Evolutionary conservation across 305 asterid genomes (phyloP).

Genomic region (Solanum chacoense): DNA sequence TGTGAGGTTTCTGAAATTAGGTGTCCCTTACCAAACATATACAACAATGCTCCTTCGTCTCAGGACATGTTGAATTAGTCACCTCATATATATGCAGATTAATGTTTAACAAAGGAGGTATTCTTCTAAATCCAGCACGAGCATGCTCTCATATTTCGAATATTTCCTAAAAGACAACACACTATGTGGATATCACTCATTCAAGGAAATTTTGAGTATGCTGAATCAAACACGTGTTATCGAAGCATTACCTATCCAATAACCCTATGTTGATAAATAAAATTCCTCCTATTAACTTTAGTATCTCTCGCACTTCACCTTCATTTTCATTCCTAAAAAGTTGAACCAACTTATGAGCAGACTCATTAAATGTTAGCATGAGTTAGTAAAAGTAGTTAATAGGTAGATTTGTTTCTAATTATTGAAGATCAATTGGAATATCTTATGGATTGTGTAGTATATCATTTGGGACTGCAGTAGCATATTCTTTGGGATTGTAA

Average conservation of each 20-base stretch:
- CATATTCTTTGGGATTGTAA: too few relatives aligned
- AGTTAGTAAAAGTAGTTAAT: too few relatives aligned
- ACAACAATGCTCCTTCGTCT: neutral
- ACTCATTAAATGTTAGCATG: neutral
- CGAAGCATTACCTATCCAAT: neutral
- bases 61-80: neutral
- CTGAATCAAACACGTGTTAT: neutral
- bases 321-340: neutral
- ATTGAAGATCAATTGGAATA: too few relatives aligned
- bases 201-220: neutral
- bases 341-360: neutral
- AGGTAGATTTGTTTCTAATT: too few relatives aligned
- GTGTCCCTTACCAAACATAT: neutral
- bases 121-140: neutral
- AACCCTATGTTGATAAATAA: neutral
- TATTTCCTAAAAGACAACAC: neutral
- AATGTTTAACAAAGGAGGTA: neutral
- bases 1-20: too few relatives aligned
- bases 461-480: too few relatives aligned
- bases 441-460: too few relatives aligned
- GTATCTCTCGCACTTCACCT: neutral
- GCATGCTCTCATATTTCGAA: neutral
- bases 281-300: neutral
- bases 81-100: neutral
- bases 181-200: neutral